Conservation (phyloP, 176 grass and related monocot genomes). For the Aegilops sharonensis region DNA sequence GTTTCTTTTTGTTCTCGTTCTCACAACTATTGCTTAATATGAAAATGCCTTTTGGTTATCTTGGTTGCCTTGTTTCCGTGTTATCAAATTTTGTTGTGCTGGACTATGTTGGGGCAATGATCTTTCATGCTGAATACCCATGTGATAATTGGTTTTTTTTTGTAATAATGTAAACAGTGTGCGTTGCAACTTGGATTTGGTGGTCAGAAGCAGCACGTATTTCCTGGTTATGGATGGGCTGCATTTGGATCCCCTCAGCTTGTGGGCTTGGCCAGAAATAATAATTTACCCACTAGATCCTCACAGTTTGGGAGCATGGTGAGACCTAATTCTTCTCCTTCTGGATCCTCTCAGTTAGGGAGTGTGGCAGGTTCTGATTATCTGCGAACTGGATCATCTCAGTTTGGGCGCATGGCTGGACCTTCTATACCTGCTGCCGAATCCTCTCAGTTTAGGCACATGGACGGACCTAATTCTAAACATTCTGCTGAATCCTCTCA, state of each 20-base stretch:
- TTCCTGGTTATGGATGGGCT: slow-evolving; percentile 35
- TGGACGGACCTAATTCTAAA: slow-evolving; percentile 35
- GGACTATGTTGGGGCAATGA: no score
- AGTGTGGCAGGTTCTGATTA: slow-evolving; percentile 32
- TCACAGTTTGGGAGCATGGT: slow-evolving; percentile 34
- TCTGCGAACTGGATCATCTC: slow-evolving; percentile 32
- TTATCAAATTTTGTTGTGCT: background rate
- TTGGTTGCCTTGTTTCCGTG: slow-evolving; percentile 3
- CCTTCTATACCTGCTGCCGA: slow-evolving; percentile 30
- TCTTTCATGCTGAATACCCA: background rate
- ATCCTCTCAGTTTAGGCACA: slow-evolving; percentile 43
- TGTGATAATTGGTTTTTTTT: slow-evolving; percentile 9
- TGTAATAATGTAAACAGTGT: slow-evolving; percentile 46
- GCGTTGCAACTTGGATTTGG: slow-evolving; percentile 49
- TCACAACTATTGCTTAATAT: background rate
- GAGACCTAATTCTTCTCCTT: slow-evolving; percentile 24
- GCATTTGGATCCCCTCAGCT: slow-evolving; percentile 38
- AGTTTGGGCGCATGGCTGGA: slow-evolving; percentile 31
- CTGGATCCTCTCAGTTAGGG: slow-evolving; percentile 33
- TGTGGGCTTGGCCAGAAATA: slow-evolving; percentile 36
- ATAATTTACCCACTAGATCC: slow-evolving; percentile 35
- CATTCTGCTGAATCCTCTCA: slow-evolving; percentile 43
- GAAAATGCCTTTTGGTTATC: background rate
- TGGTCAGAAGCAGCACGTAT: slow-evolving; percentile 48
- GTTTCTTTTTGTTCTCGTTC: slow-evolving; percentile 15